phyloP scores from a whole-genome alignment of 768 basidiomycete species.

The Tricholoma hemisulphureum region DNA sequence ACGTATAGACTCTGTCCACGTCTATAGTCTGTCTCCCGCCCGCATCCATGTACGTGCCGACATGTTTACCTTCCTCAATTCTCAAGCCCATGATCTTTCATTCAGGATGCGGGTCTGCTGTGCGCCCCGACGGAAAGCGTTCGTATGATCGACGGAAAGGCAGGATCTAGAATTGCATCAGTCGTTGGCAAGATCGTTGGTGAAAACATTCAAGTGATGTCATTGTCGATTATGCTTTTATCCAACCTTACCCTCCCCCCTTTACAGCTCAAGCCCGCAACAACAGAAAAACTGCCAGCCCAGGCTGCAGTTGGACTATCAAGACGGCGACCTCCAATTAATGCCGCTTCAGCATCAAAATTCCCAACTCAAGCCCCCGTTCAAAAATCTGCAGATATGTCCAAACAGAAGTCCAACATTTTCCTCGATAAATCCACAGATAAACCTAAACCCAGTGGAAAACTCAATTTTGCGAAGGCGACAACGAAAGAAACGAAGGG shows the following conservation, averaged over 20 bases:
- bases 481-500: constrained; percentile 9
- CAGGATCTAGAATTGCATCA: constrained; percentile 39
- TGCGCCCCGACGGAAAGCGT: constrained; percentile 41
- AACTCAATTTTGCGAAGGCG: constrained; percentile 22
- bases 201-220: constrained; percentile 44
- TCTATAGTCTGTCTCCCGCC: constrained; percentile 73
- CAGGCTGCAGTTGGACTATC: constrained; percentile 47
- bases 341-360: constrained; percentile 10
- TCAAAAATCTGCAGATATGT: constrained; percentile 11
- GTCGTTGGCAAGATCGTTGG: constrained; percentile 50
- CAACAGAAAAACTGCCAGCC: constrained; percentile 19
- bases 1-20: constrained; percentile 53
- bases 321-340: constrained; percentile 25
- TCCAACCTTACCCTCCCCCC: background rate
- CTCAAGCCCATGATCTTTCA: background rate
- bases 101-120: constrained; percentile 46
- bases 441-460: constrained; percentile 16
- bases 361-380: constrained; percentile 10
- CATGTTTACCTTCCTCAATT: background rate
- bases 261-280: constrained; percentile 9
- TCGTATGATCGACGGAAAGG: constrained; percentile 39
- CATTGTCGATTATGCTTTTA: background rate
- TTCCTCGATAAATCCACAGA: constrained; percentile 13
- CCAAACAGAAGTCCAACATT: constrained; percentile 6
- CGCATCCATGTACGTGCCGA: constrained; percentile 50